Base-by-base conservation (phyloP, 164 flowering plant species). In the Macadamia tetraphylla region DNA sequence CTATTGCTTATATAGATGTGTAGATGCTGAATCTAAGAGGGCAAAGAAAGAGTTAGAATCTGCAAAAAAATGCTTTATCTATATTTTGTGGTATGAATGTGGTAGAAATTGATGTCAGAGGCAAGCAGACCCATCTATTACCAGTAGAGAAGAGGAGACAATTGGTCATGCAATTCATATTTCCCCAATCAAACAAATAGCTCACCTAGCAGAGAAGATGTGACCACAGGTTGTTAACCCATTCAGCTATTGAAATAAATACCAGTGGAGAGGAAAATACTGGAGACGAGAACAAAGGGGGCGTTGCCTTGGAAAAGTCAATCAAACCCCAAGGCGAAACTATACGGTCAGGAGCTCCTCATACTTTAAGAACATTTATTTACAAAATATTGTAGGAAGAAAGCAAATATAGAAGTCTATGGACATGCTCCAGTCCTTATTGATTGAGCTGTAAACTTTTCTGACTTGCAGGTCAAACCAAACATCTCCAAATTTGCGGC, bases 1-100 rank as follows among this genome's bases (percentile, higher is more conserved):
- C 0, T 75, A 73, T 53, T 87, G 89, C 70, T 52, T 65, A 11
- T 82, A 81, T 64, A 81, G 74, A 32, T 62, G 43, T 53, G 75
- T 68, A 53, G 3, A 72, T 15, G 40, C 46, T 17, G 79, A 70
- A 74, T 23, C 59, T n/a, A 14, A 13, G 11, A 48, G 67, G 60
- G 64, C 74, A 10, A 75, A 75, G 71, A 68, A 71, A 60, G 75
- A 69, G 65, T 80, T 73, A 51, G 40, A 69, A 60, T 35, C 63
- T 70, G 80, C 80, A 23, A 42, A 77, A 76, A 74, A 72, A 66
- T 32, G 78, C 70, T 31, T 58, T 85, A 68, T 67, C 65, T 1
- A 55, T 13, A 15, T 83, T 81, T 71, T 43, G 78, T 3, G 79
- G 62, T 55, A 58, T 9, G 1, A 59, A 61, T 6, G 1, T 2